Base-by-base conservation (phyloP, 1,139 yeast species). In the Meyerozyma athensensis region DNA sequence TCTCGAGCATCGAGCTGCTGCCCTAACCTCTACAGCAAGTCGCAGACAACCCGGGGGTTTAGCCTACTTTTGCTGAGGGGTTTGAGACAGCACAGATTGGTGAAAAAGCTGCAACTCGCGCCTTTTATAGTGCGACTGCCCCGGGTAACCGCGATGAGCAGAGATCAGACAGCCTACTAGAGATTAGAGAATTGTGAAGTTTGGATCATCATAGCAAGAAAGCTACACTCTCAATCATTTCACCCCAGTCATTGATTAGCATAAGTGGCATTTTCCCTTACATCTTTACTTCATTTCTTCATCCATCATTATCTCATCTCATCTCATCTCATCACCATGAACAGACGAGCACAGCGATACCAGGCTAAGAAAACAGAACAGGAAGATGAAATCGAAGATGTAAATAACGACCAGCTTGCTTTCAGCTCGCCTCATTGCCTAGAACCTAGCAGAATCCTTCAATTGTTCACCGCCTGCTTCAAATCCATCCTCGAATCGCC, bases 1-100 rank as follows among this genome's bases (percentile, higher is more conserved):
- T 72, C 85, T 52, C 86, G 70, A 68, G 85, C 84, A 82, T 76
- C 82, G 83, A 79, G 57, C 77, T 72, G 83, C 72, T 63, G 65
- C 66, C 60, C 65, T 56, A 52, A 61, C 58, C 56, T 44, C 72
- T 65, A 64, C 68, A 58, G 53, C 52, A 42, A 42, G 44, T 40
- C 38, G 38, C 40, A 38, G 49, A 49, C 49, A 63, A 61, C 61
- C 65, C 61, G 56, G 51, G 49, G 52, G 54, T 61, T 62, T 61
- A 61, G 48, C 39, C 24, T 19, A 36, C 40, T 37, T 52, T 45
- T 39, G 45, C 63, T 65, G 74, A 66, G 73, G 47, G 28, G 61
- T 48, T 54, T 57, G 53, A 65, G 67, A 58, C 58, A 69, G 64
- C 80, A 72, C 81, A 72, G 74, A 73, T 65, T 71, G 75, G 36